Evolutionary conservation across 164 flowering plant genomes (phyloP).

Genomic region (Kingdonia uniflora): DNA sequence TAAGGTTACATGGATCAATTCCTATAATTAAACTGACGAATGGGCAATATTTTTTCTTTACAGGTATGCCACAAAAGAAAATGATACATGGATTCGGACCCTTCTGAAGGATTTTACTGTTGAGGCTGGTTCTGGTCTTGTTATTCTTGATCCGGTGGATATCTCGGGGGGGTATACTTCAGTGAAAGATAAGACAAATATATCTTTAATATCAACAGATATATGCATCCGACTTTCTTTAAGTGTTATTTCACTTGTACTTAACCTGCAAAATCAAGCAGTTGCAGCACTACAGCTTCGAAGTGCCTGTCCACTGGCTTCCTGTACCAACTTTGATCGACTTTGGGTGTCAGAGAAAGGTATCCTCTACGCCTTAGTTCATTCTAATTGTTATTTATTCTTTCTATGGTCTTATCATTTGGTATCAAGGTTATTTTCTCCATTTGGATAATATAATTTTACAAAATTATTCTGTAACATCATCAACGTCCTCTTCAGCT

Average conservation of each 20-base stretch:
- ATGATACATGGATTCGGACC: conserved; percentile 86
- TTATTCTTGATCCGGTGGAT: conserved; percentile 89
- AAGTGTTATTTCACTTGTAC: conserved; percentile 73
- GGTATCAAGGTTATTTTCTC: no score
- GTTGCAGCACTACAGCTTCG: conserved; percentile 68
- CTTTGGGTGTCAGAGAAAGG: conserved; percentile 87
- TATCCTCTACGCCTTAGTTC: conserved; percentile 13
- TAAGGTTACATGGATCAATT: no score
- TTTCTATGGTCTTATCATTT: not conserved
- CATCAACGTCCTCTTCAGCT: no score
- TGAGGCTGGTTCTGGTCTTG: conserved; percentile 97
- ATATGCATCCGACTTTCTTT: conserved; percentile 72
- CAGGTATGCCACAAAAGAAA: conserved; percentile 95
- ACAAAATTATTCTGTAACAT: no score
- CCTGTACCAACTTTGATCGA: conserved; percentile 75
- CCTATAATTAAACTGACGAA: no score
- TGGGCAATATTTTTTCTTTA: conserved; percentile 5
- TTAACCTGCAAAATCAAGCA: conserved; percentile 76
- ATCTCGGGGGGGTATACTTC: conserved; percentile 88
- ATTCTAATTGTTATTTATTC: not conserved
- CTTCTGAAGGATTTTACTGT: conserved; percentile 75
- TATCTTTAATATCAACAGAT: conserved; percentile 71
- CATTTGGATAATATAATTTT: no score
- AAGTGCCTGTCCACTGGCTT: conserved; percentile 60
- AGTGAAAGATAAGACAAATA: conserved; percentile 78